These are phyloP conservation scores for Chaetothyriales sp. DNA, from an alignment of 2,329 filamentous ascomycete genomes.

Conservation along the genomic window DNA sequence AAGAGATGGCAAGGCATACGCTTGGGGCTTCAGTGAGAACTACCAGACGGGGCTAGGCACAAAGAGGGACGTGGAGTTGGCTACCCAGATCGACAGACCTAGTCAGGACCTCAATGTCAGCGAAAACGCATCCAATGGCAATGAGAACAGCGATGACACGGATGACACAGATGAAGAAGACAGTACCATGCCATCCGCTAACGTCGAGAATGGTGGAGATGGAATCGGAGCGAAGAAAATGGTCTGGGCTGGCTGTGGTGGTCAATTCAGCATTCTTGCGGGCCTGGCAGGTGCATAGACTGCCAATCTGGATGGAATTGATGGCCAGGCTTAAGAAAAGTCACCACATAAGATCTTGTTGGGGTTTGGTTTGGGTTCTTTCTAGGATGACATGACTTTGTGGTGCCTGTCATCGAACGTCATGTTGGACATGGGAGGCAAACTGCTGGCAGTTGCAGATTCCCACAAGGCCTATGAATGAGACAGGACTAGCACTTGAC, in stretches of 20 bases:
- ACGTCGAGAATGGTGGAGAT: neutral
- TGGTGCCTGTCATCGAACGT: too few relatives aligned
- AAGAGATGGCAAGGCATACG: constrained; percentile 53
- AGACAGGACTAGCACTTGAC: too few relatives aligned
- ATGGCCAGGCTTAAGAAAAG: constrained; percentile 11
- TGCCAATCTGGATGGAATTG: constrained; percentile 11
- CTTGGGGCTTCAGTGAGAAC: constrained; percentile 67
- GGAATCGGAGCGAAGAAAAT: constrained; percentile 55
- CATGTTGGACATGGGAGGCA: too few relatives aligned
- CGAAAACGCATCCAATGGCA: neutral
- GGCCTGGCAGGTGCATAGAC: constrained; percentile 10
- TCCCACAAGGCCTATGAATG: too few relatives aligned
- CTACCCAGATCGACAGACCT: constrained; percentile 53
- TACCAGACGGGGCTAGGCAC: constrained; percentile 68
- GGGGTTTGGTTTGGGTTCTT: too few relatives aligned
- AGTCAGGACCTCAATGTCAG: neutral
- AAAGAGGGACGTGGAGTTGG: constrained; percentile 62
- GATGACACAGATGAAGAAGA: neutral
- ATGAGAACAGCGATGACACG: neutral
- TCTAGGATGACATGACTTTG: too few relatives aligned
- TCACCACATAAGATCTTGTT: too few relatives aligned
- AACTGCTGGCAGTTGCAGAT: too few relatives aligned
- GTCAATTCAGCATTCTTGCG: constrained; percentile 47
- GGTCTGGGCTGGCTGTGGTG: constrained; percentile 68
- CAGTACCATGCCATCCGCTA: constrained; percentile 46